A percentile compares a stretch with the other conserved stretches of the same genome.
Conservation (phyloP, 208 protist genomes). For the Porcisia hertigi region DNA sequence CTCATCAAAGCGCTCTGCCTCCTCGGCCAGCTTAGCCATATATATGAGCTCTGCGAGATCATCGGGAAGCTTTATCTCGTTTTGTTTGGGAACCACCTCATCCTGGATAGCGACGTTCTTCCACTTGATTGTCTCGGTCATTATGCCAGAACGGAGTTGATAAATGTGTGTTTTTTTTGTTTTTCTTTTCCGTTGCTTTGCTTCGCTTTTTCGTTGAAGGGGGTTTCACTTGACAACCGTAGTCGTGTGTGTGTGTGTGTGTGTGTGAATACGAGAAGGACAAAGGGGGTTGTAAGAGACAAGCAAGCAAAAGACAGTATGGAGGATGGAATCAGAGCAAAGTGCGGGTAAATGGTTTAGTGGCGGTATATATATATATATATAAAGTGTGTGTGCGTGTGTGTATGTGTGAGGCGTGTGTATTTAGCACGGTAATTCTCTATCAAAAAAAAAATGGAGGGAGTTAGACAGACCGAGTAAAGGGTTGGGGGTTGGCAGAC, state of each 20-base stretch:
- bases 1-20: constrained; percentile 98
- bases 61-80: constrained; percentile 80
- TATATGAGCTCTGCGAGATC: constrained; percentile 92
- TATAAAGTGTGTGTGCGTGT: not conserved
- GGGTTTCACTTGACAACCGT: not conserved
- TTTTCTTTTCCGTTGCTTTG: constrained; percentile 5
- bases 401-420: not conserved
- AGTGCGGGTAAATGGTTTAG: not conserved
- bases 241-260: not conserved
- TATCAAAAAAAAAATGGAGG: not conserved
- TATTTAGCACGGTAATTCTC: not conserved
- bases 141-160: constrained; percentile 28
- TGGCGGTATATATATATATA: not conserved
- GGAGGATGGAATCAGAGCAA: not conserved
- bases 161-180: constrained; percentile 5
- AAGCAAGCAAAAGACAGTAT: not conserved
- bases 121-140: constrained; percentile 86
- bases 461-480: not conserved
- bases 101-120: constrained; percentile 69
- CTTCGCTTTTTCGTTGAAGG: not conserved
- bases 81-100: constrained; percentile 81
- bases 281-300: not conserved
- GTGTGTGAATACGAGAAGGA: not conserved
- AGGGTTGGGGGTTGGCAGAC: not conserved
- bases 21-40: constrained; percentile 97